Evolutionary conservation across 2,329 filamentous ascomycete genomes (phyloP).

Genomic region (Fusarium sp.): DNA sequence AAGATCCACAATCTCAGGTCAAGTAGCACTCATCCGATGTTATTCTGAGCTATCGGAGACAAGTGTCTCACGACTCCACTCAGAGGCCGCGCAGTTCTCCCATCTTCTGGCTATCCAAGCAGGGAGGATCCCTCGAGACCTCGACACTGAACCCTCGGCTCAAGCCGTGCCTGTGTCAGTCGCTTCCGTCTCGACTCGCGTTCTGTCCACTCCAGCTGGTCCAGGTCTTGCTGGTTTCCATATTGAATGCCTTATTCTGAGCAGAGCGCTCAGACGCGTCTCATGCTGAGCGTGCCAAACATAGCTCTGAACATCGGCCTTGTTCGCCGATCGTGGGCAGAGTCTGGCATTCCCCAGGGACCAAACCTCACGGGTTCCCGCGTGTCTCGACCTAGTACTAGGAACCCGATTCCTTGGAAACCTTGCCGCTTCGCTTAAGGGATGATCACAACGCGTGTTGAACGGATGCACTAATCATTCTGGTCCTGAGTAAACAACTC

Average conservation of each 20-base stretch:
- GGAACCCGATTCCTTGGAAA: slow-evolving; percentile 37
- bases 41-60: slow-evolving; percentile 39
- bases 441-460: slow-evolving; percentile 13
- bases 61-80: slow-evolving; percentile 45
- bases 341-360: slow-evolving; percentile 36
- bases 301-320: slow-evolving; percentile 24
- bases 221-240: slow-evolving; percentile 9
- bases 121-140: slow-evolving; percentile 37
- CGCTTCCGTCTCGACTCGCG: slow-evolving; percentile 16
- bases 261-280: neutral
- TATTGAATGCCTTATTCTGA: slow-evolving; percentile 22
- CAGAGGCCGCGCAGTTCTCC: slow-evolving; percentile 25
- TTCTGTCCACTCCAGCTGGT: slow-evolving; percentile 16
- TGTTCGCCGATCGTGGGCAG: slow-evolving; percentile 23
- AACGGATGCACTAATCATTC: slow-evolving; percentile 27
- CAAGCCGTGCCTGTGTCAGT: slow-evolving; percentile 16
- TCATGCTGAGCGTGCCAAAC: neutral
- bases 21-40: slow-evolving; percentile 17
- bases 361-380: slow-evolving; percentile 21
- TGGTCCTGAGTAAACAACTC: slow-evolving; percentile 12
- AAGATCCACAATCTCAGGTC: slow-evolving; percentile 26
- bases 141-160: slow-evolving; percentile 8
- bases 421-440: slow-evolving; percentile 2
- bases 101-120: slow-evolving; percentile 24
- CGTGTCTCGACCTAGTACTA: slow-evolving; percentile 38